A percentile compares a stretch with the other conserved stretches of the same genome.
Evolutionary conservation across 768 basidiomycete genomes (phyloP).

Genomic region (Rhodotorula toruloides): DNA sequence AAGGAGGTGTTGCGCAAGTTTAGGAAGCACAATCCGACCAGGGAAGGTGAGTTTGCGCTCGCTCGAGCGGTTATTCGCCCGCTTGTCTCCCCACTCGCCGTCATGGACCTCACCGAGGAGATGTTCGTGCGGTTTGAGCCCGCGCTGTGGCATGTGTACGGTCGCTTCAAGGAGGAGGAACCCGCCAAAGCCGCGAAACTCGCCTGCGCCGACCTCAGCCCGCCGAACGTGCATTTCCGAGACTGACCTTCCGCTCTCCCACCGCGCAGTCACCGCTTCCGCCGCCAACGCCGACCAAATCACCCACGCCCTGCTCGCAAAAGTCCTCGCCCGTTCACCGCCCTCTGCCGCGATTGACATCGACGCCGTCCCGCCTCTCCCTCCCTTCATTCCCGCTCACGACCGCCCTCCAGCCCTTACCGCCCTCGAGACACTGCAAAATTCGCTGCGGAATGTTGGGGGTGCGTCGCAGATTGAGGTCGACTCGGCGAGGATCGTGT

Average conservation of each 20-base stretch:
- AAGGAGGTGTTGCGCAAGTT: conserved; percentile 32
- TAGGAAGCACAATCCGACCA: conserved; percentile 20
- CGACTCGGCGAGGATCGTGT: conserved; percentile 16
- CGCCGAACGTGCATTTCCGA: too few relatives aligned
- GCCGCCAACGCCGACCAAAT: conserved; percentile 16
- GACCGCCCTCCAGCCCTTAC: neutral
- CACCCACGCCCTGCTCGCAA: conserved; percentile 6
- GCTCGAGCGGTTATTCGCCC: neutral
- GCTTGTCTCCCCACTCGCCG: neutral
- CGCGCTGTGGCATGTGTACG: too few relatives aligned
- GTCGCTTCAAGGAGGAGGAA: too few relatives aligned
- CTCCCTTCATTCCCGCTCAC: neutral
- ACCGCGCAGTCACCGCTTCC: conserved; percentile 21
- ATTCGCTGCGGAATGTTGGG: neutral
- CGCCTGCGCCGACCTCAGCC: too few relatives aligned
- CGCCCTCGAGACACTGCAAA: conserved; percentile 7
- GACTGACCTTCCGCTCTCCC: neutral
- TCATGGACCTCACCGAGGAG: neutral
- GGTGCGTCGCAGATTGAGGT: neutral
- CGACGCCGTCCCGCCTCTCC: neutral
- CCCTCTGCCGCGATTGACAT: neutral
- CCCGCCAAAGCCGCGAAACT: too few relatives aligned
- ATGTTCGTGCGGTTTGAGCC: too few relatives aligned
- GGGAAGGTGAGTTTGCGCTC: conserved; percentile 6
- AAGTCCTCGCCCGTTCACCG: neutral